Evolutionary conservation across 768 basidiomycete species (phyloP).

Genomic region (Leccinum sublutescens): DNA sequence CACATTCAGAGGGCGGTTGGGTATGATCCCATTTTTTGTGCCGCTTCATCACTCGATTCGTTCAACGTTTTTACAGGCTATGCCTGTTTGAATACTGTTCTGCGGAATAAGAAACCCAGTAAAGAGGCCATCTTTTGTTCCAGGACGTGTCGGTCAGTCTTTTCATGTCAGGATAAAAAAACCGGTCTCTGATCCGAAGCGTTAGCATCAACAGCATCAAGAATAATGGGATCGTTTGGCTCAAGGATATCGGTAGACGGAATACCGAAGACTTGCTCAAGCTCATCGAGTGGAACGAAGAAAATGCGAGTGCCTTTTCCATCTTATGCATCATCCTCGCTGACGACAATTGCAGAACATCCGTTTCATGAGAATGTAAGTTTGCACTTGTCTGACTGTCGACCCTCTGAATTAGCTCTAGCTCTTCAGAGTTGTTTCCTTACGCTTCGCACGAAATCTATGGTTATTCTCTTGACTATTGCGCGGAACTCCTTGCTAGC

Average conservation of each 20-base stretch:
- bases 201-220: conserved; percentile 69
- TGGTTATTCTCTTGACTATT: conserved; percentile 82
- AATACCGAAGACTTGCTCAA: conserved; percentile 71
- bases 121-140: conserved; percentile 72
- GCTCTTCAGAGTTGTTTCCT: conserved; percentile 89
- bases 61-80: conserved; percentile 44
- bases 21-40: conserved; percentile 26
- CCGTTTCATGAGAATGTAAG: conserved; percentile 72
- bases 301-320: conserved; percentile 50
- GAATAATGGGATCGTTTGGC: conserved; percentile 78
- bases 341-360: conserved; percentile 47
- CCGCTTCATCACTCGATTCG: background rate
- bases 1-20: conserved; percentile 66
- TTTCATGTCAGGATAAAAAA: background rate
- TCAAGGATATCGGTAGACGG: conserved; percentile 75
- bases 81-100: conserved; percentile 83
- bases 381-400: background rate
- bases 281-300: conserved; percentile 90
- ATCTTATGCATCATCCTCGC: background rate
- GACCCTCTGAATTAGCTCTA: conserved; percentile 5
- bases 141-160: conserved; percentile 55
- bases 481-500: conserved; percentile 48
- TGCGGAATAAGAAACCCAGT: conserved; percentile 69
- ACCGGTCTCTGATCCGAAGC: background rate
- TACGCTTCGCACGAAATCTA: conserved; percentile 80